Percentiles rank a stretch among this genome's conserved stretches.
phyloP scores from a whole-genome alignment of 2,329 filamentous ascomycete genomes.

The Ilyonectria sp. region DNA sequence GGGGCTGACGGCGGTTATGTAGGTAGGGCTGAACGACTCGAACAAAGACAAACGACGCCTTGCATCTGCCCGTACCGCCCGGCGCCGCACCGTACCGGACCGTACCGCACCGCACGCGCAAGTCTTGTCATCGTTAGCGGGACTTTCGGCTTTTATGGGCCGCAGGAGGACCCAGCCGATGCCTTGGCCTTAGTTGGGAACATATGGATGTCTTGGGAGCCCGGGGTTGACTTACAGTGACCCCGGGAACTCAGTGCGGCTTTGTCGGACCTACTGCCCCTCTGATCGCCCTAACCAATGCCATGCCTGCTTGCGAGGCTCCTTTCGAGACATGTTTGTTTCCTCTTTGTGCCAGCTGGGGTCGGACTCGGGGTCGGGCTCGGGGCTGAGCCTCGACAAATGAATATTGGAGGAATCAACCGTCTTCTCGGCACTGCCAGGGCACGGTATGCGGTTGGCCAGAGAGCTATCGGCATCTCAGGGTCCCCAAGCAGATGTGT shows the following conservation, averaged over 20 bases:
- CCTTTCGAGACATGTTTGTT: neutral
- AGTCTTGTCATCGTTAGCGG: constrained; percentile 33
- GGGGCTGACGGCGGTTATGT: constrained; percentile 31
- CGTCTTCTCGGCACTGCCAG: constrained; percentile 9
- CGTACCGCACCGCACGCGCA: constrained; percentile 5
- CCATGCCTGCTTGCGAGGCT: constrained; percentile 14
- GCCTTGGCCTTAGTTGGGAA: constrained; percentile 1
- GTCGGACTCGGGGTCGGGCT: neutral
- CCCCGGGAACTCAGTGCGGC: neutral
- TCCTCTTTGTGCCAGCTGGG: neutral
- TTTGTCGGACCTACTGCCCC: constrained; percentile 29
- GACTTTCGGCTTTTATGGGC: constrained; percentile 42
- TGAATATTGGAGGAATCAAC: neutral
- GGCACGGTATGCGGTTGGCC: constrained; percentile 42
- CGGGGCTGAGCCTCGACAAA: neutral
- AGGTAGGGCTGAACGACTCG: constrained; percentile 43
- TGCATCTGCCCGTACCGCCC: constrained; percentile 12
- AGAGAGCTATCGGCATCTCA: constrained; percentile 30
- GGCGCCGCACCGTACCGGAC: constrained; percentile 16
- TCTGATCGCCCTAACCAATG: neutral
- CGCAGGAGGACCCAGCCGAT: constrained; percentile 26
- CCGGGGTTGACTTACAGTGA: neutral
- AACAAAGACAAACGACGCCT: constrained; percentile 27
- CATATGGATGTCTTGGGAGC: constrained; percentile 3
- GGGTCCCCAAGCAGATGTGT: constrained; percentile 27